A percentile compares a stretch with the other conserved stretches of the same genome.
Conservation (phyloP, 257 asterid genomes). For the Ballota nigra region DNA sequence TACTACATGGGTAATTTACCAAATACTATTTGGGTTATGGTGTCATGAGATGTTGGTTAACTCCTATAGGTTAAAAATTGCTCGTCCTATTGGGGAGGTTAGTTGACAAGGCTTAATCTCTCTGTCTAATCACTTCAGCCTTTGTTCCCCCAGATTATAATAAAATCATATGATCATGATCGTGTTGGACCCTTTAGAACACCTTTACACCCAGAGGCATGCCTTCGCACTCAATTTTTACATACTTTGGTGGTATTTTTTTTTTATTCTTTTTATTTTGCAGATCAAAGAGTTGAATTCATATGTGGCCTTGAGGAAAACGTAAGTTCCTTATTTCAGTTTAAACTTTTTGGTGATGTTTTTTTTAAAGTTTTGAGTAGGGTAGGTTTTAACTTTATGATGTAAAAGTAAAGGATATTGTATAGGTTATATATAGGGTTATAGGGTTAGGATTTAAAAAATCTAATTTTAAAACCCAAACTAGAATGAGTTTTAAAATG, state of each 20-base stretch:
- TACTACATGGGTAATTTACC: not conserved
- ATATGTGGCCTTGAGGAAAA: conserved; percentile 89
- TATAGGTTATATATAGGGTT: too few species aligned
- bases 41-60: not conserved
- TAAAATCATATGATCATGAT: conserved; percentile 1
- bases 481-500: too few species aligned
- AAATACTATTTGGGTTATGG: not conserved
- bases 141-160: not conserved
- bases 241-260: not conserved
- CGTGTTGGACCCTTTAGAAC: conserved; percentile 5
- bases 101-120: not conserved
- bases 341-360: too few species aligned
- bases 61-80: conserved; percentile 1
- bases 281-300: conserved; percentile 98
- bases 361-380: too few species aligned
- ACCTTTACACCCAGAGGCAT: conserved; percentile 4
- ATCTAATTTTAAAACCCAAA: too few species aligned
- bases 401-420: too few species aligned
- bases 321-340: conserved; percentile 54
- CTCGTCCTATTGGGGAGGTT: not conserved
- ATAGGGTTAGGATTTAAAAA: too few species aligned
- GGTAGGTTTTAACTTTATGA: too few species aligned
- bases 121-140: not conserved
- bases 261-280: conserved; percentile 26
- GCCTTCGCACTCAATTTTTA: conserved; percentile 6